Conservation (phyloP, 2,329 filamentous ascomycete species). For the Venturia nashicola region DNA sequence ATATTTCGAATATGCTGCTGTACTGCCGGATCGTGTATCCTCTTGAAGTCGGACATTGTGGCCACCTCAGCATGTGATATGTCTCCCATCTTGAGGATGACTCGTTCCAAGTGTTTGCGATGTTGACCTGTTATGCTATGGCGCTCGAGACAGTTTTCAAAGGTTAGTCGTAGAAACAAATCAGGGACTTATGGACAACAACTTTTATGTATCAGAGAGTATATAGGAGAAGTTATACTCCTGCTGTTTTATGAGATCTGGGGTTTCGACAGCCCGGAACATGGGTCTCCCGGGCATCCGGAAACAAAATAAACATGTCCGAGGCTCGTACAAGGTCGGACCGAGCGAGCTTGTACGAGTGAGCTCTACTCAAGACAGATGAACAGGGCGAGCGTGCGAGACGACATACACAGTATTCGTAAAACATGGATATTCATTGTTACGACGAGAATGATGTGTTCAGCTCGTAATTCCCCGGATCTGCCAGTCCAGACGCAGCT, state of each 20-base stretch:
- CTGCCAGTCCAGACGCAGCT: background rate
- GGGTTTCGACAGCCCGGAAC: background rate
- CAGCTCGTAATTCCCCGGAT: background rate
- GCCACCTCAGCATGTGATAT: background rate
- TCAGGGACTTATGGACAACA: background rate
- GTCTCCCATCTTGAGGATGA: background rate
- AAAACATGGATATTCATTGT: no score
- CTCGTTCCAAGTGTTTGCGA: background rate
- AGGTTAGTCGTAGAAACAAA: background rate
- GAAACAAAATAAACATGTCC: background rate
- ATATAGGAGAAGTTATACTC: background rate
- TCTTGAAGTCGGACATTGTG: background rate
- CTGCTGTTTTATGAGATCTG: background rate
- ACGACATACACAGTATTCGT: background rate
- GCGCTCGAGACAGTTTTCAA: background rate
- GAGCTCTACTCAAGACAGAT: background rate
- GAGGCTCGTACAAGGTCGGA: background rate
- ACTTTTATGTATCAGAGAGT: background rate
- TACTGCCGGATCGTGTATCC: background rate
- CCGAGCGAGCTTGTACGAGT: background rate
- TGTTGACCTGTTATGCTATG: background rate
- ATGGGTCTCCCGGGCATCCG: background rate
- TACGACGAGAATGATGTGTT: no score
- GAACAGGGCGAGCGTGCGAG: background rate
- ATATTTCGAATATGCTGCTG: background rate